Evolutionary conservation across 1,284 basidiomycete species (phyloP).

Genomic region (Pyrrhoderma noxium): DNA sequence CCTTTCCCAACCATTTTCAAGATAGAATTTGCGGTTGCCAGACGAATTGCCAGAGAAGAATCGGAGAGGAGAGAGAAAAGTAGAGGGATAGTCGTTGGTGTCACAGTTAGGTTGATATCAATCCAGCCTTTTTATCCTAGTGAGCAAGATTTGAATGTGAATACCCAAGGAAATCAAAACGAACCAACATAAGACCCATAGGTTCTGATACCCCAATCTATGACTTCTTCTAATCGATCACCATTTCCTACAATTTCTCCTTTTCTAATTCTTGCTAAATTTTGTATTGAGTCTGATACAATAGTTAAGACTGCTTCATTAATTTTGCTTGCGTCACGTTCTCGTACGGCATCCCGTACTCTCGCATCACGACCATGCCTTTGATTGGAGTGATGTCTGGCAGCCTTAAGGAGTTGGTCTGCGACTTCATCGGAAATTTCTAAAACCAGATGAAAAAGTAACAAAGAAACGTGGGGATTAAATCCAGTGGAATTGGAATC

Average conservation of each 20-base stretch:
- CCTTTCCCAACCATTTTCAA: constrained; percentile 86
- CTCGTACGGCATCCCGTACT: constrained; percentile 85
- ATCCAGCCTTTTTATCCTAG: constrained; percentile 75
- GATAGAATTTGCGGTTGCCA: constrained; percentile 77
- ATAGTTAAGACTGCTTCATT: constrained; percentile 85
- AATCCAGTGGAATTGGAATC: constrained; percentile 40
- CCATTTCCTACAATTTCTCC: constrained; percentile 35
- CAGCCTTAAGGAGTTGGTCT: constrained; percentile 84
- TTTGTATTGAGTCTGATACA: constrained; percentile 67
- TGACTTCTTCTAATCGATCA: constrained; percentile 66
- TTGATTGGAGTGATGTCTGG: constrained; percentile 59
- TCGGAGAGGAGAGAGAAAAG: constrained; percentile 86
- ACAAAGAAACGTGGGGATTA: constrained; percentile 75
- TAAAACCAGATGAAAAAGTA: constrained; percentile 82
- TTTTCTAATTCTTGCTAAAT: constrained; percentile 48
- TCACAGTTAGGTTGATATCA: constrained; percentile 94
- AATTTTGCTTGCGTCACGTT: constrained; percentile 80
- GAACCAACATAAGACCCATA: constrained; percentile 91
- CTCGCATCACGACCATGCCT: constrained; percentile 76
- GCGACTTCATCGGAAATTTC: constrained; percentile 92
- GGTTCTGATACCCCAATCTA: constrained; percentile 85
- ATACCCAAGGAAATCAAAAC: constrained; percentile 29
- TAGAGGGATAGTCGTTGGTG: constrained; percentile 80
- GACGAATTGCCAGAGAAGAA: constrained; percentile 68
- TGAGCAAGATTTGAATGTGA: background rate